Conservation (phyloP, 2,329 filamentous ascomycete genomes). For the Fusarium udum region DNA sequence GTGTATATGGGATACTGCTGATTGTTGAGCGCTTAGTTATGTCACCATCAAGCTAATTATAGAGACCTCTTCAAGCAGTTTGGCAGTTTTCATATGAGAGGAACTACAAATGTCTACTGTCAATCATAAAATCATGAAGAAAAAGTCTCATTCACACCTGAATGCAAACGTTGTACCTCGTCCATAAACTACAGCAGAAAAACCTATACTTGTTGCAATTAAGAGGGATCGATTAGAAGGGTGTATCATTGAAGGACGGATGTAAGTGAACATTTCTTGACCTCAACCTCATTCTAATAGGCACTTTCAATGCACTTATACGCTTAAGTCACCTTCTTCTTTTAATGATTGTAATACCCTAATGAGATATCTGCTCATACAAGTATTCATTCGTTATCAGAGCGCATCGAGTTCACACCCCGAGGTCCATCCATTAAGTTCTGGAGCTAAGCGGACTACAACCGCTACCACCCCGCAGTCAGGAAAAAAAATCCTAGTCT, state of each 20-base stretch:
- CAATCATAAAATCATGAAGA: neutral
- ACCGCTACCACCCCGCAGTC: constrained; percentile 43
- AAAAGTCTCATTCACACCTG: neutral
- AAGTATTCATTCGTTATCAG: neutral
- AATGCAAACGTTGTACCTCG: neutral
- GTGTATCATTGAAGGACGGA: neutral
- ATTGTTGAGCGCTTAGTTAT: neutral
- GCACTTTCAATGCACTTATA: neutral
- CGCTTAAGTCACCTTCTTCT: neutral
- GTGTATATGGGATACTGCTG: constrained; percentile 1
- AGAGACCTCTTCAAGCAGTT: neutral
- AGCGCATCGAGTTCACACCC: neutral
- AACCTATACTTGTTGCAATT: neutral
- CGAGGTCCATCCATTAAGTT: neutral
- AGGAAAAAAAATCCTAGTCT: constrained; percentile 38
- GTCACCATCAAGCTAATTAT: neutral
- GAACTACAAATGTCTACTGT: neutral
- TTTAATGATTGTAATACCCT: too few relatives aligned
- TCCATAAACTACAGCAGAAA: neutral
- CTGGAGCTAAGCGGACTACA: constrained; percentile 10
- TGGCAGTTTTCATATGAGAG: neutral
- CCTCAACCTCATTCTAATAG: neutral
- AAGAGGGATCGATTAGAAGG: neutral
- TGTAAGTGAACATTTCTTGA: neutral
- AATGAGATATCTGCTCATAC: neutral